A percentile compares a stretch with the other conserved stretches of the same genome.
Conservation (phyloP, 164 flowering plant genomes). For the Vitis rotundifolia region DNA sequence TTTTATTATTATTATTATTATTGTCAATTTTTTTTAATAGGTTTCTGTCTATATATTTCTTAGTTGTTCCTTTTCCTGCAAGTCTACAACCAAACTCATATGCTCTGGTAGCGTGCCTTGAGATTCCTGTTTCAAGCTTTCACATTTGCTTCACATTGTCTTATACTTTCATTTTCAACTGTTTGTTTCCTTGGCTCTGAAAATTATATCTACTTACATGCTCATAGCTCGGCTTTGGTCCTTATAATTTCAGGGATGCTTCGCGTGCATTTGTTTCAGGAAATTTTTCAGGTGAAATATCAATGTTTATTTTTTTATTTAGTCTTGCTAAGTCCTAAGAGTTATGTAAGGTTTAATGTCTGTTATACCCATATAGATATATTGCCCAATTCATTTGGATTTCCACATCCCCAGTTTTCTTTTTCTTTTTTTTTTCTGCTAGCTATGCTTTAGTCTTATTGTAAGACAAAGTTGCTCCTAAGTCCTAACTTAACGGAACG, state of each 20-base stretch:
- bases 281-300: conserved; percentile 72
- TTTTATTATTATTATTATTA: too few relatives aligned
- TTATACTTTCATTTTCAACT: background rate
- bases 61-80: too few relatives aligned
- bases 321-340: background rate
- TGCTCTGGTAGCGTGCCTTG: too few relatives aligned
- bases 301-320: background rate
- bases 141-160: too few relatives aligned
- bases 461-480: too few relatives aligned
- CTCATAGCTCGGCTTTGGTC: conserved; percentile 4
- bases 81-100: too few relatives aligned
- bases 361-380: background rate
- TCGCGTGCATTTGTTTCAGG: conserved; percentile 97
- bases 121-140: too few relatives aligned
- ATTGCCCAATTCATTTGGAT: background rate
- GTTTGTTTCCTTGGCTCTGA: background rate
- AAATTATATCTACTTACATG: conserved; percentile 2
- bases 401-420: background rate
- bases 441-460: too few relatives aligned
- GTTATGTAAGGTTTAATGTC: too few relatives aligned
- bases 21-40: too few relatives aligned
- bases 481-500: too few relatives aligned
- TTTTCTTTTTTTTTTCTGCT: conserved; percentile 8
- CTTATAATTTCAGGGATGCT: conserved; percentile 62
- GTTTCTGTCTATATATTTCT: too few relatives aligned